Evolutionary conservation across 306 rosid genomes (phyloP).

Genomic region (Mimosa bimucronata): DNA sequence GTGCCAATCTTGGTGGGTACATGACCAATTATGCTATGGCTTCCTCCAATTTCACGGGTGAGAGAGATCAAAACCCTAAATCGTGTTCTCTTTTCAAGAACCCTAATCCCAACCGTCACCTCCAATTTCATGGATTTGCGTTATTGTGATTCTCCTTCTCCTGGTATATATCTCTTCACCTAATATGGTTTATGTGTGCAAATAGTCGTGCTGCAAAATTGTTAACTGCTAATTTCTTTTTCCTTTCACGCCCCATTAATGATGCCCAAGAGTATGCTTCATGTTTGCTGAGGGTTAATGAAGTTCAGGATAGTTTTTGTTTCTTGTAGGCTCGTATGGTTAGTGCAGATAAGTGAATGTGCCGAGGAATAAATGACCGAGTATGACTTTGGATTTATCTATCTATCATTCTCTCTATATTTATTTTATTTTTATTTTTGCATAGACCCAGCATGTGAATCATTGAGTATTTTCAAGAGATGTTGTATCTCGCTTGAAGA

Average conservation of each 20-base stretch:
- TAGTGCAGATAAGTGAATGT: background rate
- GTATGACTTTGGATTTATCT: background rate
- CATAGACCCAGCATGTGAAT: background rate
- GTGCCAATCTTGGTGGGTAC: too few species aligned
- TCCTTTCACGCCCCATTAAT: slow-evolving; percentile 4
- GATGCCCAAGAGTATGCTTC: background rate
- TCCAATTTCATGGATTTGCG: background rate
- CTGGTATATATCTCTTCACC: background rate
- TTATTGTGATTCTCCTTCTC: too few species aligned
- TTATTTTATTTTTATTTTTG: too few species aligned
- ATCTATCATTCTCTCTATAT: too few species aligned
- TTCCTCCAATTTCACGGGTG: too few species aligned
- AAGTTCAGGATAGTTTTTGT: too few species aligned
- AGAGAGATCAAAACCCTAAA: too few species aligned
- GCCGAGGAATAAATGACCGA: background rate
- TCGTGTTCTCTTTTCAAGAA: too few species aligned
- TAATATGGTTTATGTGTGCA: background rate
- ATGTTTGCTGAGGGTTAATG: slow-evolving; percentile 12
- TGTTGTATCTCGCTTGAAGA: background rate
- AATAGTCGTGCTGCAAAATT: slow-evolving; percentile 22
- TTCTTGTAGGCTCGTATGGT: too few species aligned
- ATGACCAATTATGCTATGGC: too few species aligned
- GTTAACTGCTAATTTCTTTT: slow-evolving; percentile 28
- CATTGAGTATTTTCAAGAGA: background rate
- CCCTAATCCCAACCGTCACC: too few species aligned